Base-by-base conservation (phyloP, 2,329 filamentous ascomycete species). In the Sclerotinia glacialis region DNA sequence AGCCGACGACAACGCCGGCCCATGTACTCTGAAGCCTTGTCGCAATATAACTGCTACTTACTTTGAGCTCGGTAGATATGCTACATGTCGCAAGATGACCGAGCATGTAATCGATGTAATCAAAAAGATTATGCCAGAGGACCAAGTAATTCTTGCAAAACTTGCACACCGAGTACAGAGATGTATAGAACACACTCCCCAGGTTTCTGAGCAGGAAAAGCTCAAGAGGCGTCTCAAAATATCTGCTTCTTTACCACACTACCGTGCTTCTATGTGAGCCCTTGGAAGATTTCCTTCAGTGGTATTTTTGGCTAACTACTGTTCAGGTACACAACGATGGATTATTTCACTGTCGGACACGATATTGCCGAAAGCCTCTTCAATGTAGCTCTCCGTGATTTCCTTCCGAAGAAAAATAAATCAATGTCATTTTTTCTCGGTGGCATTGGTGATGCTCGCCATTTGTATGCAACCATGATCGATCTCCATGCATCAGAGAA, bases 361-460 rank as follows among this genome's bases (percentile, higher is more conserved):
- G 65, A 69, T 23, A 7, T 18, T 28, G 42, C 47, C 6, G 44
- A 28, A n/a, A 31, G 52, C 34, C 44, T 66, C 21, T 64, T 42
- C 14, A 31, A 67, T 23, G 12, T 6, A 3, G 18, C 34, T 18
- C 8, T 58, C 21, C 11, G 44, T 16, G 5, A 31, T 6, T 26
- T 7, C 37, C 34, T 16, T 5, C 34, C 14, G n/a, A 9, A 2
- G 3, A 7, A 63, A 11, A 55, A 70, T 37, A 55, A 18, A n/a
- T 34, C 66, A 8, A 31, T 60, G 11, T 67, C 65, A 34, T 70
- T 69, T 18, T 67, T 70, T n/a, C 52, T 70, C 31, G 60, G 55
- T 47, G 69, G 59, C 34, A 52, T 40, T 65, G 54, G 67, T 5
- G 69, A 70, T 64, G 59, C 62, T n/a, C 61, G 69, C 2, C 44